These are phyloP conservation scores for Syzygium syzygioides DNA, from an alignment of 441 rosid species.

Conservation along the genomic window DNA sequence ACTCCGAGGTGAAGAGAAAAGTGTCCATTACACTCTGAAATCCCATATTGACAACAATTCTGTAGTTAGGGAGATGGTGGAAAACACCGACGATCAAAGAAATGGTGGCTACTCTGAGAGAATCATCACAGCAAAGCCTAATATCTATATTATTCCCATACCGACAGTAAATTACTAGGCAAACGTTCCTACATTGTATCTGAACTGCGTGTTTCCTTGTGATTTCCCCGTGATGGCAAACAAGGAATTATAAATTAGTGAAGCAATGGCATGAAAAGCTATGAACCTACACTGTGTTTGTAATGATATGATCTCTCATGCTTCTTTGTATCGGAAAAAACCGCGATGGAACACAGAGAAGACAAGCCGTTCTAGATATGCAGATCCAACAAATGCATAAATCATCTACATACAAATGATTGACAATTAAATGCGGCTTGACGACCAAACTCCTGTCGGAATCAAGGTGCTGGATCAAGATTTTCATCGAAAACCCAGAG, in stretches of 20 bases:
- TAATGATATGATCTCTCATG: neutral
- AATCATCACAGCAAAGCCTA: neutral
- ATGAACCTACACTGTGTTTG: neutral
- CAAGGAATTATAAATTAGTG: neutral
- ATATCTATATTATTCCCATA: neutral
- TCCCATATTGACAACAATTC: neutral
- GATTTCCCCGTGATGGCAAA: neutral
- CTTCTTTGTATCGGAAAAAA: neutral
- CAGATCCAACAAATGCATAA: neutral
- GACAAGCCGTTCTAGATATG: neutral
- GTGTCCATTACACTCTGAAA: slow-evolving; percentile 33
- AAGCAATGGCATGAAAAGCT: neutral
- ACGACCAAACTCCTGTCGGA: neutral
- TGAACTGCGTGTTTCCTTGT: neutral
- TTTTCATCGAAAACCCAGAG: neutral
- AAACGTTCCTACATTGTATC: neutral
- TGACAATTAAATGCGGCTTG: neutral
- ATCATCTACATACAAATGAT: neutral
- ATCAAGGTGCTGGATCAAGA: neutral
- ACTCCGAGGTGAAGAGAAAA: slow-evolving; percentile 65
- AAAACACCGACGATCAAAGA: neutral
- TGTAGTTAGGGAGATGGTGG: neutral
- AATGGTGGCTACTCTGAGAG: neutral
- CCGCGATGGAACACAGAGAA: neutral
- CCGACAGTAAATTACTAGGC: neutral